Percentiles rank a stretch among this genome's conserved stretches.
Conservation (phyloP, 108 stramenopile genomes). For the Pseudonitzschia multiseries region DNA sequence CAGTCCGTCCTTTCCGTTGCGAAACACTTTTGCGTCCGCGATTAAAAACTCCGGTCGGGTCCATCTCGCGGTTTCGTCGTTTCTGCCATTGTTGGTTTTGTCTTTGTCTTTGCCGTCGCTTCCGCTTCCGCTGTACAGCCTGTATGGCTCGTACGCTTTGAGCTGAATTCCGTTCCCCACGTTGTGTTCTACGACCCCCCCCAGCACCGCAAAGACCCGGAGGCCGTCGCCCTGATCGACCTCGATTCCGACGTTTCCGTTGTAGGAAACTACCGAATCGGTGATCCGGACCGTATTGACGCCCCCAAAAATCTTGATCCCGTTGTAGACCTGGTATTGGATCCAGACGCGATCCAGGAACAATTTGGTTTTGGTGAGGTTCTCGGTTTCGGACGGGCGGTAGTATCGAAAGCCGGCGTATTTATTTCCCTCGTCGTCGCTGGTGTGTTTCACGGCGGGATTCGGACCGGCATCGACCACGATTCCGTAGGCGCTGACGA, state of each 20-base stretch:
- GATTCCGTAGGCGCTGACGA: background rate
- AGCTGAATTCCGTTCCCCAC: background rate
- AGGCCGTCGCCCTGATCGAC: background rate
- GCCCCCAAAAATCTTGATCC: background rate
- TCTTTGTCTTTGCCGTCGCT: too few species aligned
- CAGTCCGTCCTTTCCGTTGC: background rate
- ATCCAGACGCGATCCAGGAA: background rate
- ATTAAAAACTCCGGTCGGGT: background rate
- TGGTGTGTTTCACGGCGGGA: background rate
- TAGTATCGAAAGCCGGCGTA: background rate
- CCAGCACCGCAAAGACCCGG: background rate
- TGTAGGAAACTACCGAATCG: background rate
- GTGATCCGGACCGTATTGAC: background rate
- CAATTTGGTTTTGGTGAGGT: background rate
- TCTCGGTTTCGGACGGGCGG: background rate
- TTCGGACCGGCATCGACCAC: background rate
- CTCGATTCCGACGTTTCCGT: slow-evolving; percentile 1
- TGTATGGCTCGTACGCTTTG: background rate
- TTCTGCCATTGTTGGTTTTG: background rate
- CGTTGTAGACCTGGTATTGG: background rate
- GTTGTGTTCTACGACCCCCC: background rate
- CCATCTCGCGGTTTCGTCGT: too few species aligned
- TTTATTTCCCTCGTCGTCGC: background rate
- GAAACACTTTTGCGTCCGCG: background rate
- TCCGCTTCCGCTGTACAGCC: too few species aligned